A percentile compares a stretch with the other conserved stretches of the same genome.
Conservation (phyloP, 176 grass and related monocot species). For the Aegilops umbellulata region DNA sequence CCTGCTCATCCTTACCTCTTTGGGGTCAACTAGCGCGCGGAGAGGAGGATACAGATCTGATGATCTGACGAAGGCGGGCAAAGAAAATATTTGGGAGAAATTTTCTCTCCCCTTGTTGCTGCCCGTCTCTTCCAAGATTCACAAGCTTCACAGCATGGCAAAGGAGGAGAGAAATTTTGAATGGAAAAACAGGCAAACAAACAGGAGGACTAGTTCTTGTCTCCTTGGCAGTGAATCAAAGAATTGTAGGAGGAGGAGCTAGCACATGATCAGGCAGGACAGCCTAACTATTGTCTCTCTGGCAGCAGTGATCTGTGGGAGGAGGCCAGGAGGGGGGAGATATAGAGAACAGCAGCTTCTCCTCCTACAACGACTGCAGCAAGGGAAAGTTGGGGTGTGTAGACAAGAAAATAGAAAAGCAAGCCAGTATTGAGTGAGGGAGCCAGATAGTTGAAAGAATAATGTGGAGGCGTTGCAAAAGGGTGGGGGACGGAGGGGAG, state of each 20-base stretch:
- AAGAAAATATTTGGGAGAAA: neutral
- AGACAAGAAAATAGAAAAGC: slow-evolving; percentile 41
- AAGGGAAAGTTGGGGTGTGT: slow-evolving; percentile 53
- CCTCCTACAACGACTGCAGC: slow-evolving; percentile 25
- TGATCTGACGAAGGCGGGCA: neutral
- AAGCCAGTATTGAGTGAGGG: slow-evolving; percentile 32
- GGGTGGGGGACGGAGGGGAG: neutral
- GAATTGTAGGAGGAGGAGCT: slow-evolving; percentile 29
- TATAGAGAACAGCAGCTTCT: slow-evolving; percentile 29
- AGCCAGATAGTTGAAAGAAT: slow-evolving; percentile 48
- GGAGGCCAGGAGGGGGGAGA: slow-evolving; percentile 3
- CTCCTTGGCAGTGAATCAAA: slow-evolving; percentile 33
- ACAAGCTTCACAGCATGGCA: slow-evolving; percentile 25
- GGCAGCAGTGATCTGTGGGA: slow-evolving; percentile 23
- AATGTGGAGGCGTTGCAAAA: slow-evolving; percentile 45
- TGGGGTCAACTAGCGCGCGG: slow-evolving; percentile 30
- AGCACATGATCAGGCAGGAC: slow-evolving; percentile 46
- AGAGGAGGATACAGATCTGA: slow-evolving; percentile 40
- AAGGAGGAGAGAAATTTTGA: neutral
- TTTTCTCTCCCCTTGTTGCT: neutral
- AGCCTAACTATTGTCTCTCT: slow-evolving; percentile 35
- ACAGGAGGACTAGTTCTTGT: slow-evolving; percentile 26
- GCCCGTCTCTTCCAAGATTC: slow-evolving; percentile 35
- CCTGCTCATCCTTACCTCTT: slow-evolving; percentile 44
- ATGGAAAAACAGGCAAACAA: slow-evolving; percentile 8